phyloP scores from a whole-genome alignment of 371 early-diverging fungal species.

The Rhizopus stolonifer region DNA sequence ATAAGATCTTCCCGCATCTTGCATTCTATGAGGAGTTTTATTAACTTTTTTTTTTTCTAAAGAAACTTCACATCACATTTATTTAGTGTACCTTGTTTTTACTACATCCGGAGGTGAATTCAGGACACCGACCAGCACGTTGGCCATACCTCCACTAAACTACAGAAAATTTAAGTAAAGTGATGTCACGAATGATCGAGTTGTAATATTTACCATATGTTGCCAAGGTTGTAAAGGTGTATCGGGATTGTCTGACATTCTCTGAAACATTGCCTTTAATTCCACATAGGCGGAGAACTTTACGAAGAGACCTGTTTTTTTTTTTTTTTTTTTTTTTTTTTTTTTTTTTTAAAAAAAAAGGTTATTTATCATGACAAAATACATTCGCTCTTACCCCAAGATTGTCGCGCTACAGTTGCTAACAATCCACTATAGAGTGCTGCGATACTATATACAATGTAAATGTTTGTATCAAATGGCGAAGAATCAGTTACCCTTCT shows the following conservation, averaged over 20 bases:
- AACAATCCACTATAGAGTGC: constrained; percentile 51
- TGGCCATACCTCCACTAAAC: constrained; percentile 50
- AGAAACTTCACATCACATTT: not conserved
- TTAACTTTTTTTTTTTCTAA: too few species aligned
- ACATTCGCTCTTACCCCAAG: constrained; percentile 32
- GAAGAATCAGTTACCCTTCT: constrained; percentile 53
- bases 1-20: constrained; percentile 44
- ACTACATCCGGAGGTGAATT: constrained; percentile 55
- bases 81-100: constrained; percentile 34
- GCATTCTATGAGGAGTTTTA: constrained; percentile 36
- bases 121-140: constrained; percentile 51
- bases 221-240: constrained; percentile 43
- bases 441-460: constrained; percentile 29
- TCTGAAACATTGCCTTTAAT: constrained; percentile 45
- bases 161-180: not conserved
- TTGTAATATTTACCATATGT: constrained; percentile 35
- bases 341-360: too few species aligned
- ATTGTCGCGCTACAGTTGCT: constrained; percentile 51
- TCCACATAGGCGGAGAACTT: constrained; percentile 51
- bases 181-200: not conserved
- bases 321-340: too few species aligned
- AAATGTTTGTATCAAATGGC: too few species aligned
- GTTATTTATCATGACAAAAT: too few species aligned
- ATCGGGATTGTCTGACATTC: constrained; percentile 23
- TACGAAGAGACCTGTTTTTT: constrained; percentile 42